Base-by-base conservation (phyloP, 768 basidiomycete species). In the Xanthoconium stramineum region DNA sequence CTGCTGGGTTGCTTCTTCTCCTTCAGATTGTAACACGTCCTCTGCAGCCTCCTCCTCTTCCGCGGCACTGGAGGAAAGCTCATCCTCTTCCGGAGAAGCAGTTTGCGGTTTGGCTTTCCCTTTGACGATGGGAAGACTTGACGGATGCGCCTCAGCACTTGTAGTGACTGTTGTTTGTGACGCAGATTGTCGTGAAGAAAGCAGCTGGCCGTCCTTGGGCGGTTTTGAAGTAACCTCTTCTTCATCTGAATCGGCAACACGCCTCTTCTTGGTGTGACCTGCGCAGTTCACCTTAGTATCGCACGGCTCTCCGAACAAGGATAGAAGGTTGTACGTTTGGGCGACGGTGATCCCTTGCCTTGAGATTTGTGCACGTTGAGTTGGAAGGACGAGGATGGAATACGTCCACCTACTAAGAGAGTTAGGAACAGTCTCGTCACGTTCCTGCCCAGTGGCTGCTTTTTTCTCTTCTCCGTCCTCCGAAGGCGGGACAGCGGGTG, bases 1-100 rank as follows among this genome's bases (percentile, higher is more conserved):
- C 93, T 77, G 84, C 65, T 89, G 88, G 0, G 84, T 83, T 4
- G 85, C 84, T 13, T 73, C 74, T 17, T 77, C 78, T 24, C 74
- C 79, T 19, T 77, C 80, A 19, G 78, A 78, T 29, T 75, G 75
- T 3, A 72, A 72, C 39, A 68, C 66, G n/a, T 76, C 76, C 13
- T 75, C 75, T 30, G 68, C 68, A 20, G 56, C 59, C 28, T 75
- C 77, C 14, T 76, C 77, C 56, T 78, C 78, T 35, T 76, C 76
- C 38, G 62, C 70, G n/a, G 58, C 65, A 44, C 69, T 72, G n/a
- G 65, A 60, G 4, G 69, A 65, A 42, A 55, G 64, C 57, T 67
- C 76, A 19, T 67, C 65, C 19, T 75, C 74, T 39, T 71, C 70
- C 15, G 65, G 61, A 30, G 39, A 13, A 58, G 61, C 14, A 28